Conservation (phyloP, 495 filamentous ascomycete species). For the Penicillium cosmopolitanum region DNA sequence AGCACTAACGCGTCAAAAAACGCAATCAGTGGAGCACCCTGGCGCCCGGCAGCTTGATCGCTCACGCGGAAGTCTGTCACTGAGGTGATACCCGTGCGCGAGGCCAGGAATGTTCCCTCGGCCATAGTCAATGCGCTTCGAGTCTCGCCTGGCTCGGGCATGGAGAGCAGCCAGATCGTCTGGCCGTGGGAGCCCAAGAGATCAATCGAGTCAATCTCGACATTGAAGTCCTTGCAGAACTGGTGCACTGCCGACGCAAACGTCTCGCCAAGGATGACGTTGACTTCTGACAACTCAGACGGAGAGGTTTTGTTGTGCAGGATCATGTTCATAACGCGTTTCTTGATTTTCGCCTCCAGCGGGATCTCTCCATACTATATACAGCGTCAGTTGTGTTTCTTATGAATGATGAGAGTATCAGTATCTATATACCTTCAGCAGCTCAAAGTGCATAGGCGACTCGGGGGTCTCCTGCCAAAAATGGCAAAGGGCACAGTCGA, state of each 20-base stretch:
- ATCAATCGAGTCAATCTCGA: constrained; percentile 53
- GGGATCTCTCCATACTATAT: constrained; percentile 46
- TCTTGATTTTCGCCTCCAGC: constrained; percentile 55
- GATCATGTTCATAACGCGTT: constrained; percentile 58
- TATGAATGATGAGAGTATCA: constrained; percentile 43
- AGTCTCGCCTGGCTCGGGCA: constrained; percentile 53
- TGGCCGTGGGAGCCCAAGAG: constrained; percentile 61
- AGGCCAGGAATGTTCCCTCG: constrained; percentile 47
- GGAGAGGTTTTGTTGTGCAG: constrained; percentile 54
- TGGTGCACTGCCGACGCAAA: constrained; percentile 52
- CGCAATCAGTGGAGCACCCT: constrained; percentile 49
- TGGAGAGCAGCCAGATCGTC: constrained; percentile 60
- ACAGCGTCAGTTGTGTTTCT: constrained; percentile 7
- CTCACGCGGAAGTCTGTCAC: constrained; percentile 51
- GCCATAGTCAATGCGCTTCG: constrained; percentile 53
- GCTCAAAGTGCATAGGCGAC: constrained; percentile 52
- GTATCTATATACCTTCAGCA: constrained; percentile 44
- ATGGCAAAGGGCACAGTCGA: constrained; percentile 55
- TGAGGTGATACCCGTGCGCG: constrained; percentile 47
- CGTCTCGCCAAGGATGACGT: constrained; percentile 54
- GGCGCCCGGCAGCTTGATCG: constrained; percentile 49
- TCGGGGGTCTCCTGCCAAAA: constrained; percentile 53
- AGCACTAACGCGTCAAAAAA: constrained; percentile 55
- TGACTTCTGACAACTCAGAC: constrained; percentile 55
- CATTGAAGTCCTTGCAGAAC: constrained; percentile 47